Base-by-base conservation (phyloP, 23 red algal species). In the Gracilaria gracilis region DNA sequence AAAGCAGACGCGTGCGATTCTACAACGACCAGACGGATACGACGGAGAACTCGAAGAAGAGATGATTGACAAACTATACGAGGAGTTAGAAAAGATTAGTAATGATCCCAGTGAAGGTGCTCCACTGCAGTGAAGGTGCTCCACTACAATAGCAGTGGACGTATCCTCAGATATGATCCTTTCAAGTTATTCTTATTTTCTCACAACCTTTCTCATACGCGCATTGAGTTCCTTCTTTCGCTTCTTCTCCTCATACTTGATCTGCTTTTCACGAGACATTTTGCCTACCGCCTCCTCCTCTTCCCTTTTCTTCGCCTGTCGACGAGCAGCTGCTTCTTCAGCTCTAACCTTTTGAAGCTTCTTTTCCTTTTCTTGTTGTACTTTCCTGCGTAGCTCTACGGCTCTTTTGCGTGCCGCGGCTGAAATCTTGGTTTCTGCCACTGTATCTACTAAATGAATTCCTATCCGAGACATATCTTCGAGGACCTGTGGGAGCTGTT, bases 181-280 rank as follows among this genome's bases (percentile, higher is more conserved):
- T 55, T 28, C 20, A 36, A 48, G 21, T 38, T 87, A 57, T 51
- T 9, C 83, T 76, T 84, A 83, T 67, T 92, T 92, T 58, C 69
- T 82, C 51, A 69, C 75, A 44, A 42, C 38, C 80, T 92, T 92
- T 51, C 67, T 49, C 89, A 92, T 82, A 25, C 89, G 62, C 21
- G 78, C 79, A 47, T 83, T 84, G 16, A 94, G 38, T 72, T 83
- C 92, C 84, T 94, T 94, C 62, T 94, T 94, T 57, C 92, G 92
- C 50, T 87, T 86, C 83, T 94, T 94, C 47, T 88, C 92, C 46
- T 86, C 92, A 55, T 94, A 87, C 74, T 94, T 94, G 35, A 81
- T 80, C 57, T 86, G 92, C 61, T 87, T 87, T 31, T 82, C 92
- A 34, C 73, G 38, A 12, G 75, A 82, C 82, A 86, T 87, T 58